Evolutionary conservation across 1,284 basidiomycete genomes (phyloP).

Genomic region (Anthracocystis setariae): DNA sequence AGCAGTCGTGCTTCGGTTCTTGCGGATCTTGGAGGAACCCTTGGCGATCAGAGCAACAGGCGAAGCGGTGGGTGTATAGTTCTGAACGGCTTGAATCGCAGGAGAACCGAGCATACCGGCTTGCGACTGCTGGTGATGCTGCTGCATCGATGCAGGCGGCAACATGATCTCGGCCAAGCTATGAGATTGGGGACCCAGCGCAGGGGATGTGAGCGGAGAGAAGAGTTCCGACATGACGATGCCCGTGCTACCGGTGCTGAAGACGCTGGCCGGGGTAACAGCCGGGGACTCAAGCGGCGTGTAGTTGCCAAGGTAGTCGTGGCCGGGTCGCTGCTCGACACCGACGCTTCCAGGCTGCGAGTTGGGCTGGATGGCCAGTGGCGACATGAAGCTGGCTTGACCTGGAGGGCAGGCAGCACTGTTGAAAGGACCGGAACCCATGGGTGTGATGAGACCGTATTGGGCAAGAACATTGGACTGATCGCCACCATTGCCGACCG

Average conservation of each 20-base stretch:
- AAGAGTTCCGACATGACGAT: constrained; percentile 71
- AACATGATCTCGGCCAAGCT: constrained; percentile 55
- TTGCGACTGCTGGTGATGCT: constrained; percentile 57
- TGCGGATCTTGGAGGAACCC: constrained; percentile 49
- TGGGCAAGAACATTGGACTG: constrained; percentile 46
- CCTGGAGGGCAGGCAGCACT: constrained; percentile 34
- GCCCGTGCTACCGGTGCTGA: constrained; percentile 64
- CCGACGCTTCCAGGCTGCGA: constrained; percentile 38
- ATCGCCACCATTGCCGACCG: constrained; percentile 13
- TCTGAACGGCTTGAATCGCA: constrained; percentile 29
- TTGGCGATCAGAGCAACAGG: constrained; percentile 51
- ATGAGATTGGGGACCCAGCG: constrained; percentile 70
- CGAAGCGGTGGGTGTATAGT: constrained; percentile 56
- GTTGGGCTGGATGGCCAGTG: constrained; percentile 55
- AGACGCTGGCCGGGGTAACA: constrained; percentile 66
- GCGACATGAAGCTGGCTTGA: constrained; percentile 53
- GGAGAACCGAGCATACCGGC: constrained; percentile 35
- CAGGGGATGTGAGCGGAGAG: constrained; percentile 74
- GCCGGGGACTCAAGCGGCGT: constrained; percentile 61
- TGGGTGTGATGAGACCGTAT: constrained; percentile 61
- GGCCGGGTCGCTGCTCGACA: constrained; percentile 32
- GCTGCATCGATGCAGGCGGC: constrained; percentile 51
- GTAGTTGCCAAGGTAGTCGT: constrained; percentile 38
- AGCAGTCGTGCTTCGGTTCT: constrained; percentile 58
- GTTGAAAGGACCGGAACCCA: constrained; percentile 55